phyloP scores from a whole-genome alignment of 139 green algal genomes.

The Nannochloris sp. region DNA sequence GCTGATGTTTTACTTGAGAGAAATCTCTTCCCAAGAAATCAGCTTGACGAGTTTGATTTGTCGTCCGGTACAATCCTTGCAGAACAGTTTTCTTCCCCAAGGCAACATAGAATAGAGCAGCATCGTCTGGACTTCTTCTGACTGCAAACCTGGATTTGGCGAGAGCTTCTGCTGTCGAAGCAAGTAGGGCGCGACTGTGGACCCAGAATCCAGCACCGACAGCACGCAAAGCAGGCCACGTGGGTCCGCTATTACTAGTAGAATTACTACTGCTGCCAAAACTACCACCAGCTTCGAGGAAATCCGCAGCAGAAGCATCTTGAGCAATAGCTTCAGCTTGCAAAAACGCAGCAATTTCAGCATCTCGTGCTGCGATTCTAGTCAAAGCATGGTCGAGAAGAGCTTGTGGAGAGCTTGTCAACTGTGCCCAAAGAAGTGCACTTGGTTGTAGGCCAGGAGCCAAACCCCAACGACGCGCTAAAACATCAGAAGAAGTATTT shows the following conservation, averaged over 20 bases:
- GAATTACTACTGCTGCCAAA: background rate
- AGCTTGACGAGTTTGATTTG: constrained; percentile 49
- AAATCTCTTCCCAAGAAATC: constrained; percentile 86
- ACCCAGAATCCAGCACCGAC: constrained; percentile 82
- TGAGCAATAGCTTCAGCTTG: constrained; percentile 5
- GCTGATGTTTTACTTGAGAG: constrained; percentile 25
- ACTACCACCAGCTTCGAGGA: background rate
- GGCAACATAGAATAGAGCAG: constrained; percentile 72
- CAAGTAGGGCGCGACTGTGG: constrained; percentile 22
- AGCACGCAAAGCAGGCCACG: constrained; percentile 50
- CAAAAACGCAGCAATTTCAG: constrained; percentile 3
- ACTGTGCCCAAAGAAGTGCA: constrained; percentile 13
- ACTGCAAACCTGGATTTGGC: constrained; percentile 64
- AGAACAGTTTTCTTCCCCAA: constrained; percentile 61
- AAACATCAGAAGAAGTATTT: no score
- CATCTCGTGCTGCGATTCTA: constrained; percentile 13
- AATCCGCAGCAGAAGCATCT: background rate
- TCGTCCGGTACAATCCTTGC: constrained; percentile 58
- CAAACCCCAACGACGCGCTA: constrained; percentile 12
- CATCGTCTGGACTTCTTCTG: constrained; percentile 64
- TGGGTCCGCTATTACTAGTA: constrained; percentile 4
- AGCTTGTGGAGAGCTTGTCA: constrained; percentile 9
- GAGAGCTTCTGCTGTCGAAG: constrained; percentile 49
- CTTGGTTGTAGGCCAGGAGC: background rate
- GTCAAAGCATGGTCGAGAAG: constrained; percentile 26